A percentile compares a stretch with the other conserved stretches of the same genome.
These are phyloP conservation scores for Stachybotrys chlorohalonatus DNA, from an alignment of 2,329 filamentous ascomycete species.

Conservation along the genomic window DNA sequence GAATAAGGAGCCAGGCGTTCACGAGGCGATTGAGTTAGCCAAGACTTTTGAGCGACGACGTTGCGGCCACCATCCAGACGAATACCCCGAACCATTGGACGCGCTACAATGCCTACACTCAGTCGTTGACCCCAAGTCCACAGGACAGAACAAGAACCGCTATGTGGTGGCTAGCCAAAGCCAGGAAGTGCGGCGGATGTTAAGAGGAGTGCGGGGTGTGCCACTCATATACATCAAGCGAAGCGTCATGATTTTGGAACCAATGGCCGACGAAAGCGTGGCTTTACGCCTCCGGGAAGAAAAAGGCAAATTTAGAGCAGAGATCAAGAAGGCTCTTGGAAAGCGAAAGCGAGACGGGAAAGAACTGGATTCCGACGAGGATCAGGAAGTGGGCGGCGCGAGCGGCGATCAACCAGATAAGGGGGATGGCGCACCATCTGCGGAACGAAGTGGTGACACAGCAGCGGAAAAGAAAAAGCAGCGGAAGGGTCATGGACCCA, in stretches of 20 bases:
- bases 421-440: slow-evolving; percentile 3
- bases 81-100: slow-evolving; percentile 61
- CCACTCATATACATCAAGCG: slow-evolving; percentile 71
- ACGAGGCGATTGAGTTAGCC: slow-evolving; percentile 60
- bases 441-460: slow-evolving; percentile 1
- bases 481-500: slow-evolving; percentile 50
- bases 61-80: slow-evolving; percentile 67
- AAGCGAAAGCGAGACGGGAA: slow-evolving; percentile 44
- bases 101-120: slow-evolving; percentile 61
- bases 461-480: slow-evolving; percentile 38
- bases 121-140: slow-evolving; percentile 71
- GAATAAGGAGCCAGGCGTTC: slow-evolving; percentile 42
- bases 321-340: slow-evolving; percentile 44
- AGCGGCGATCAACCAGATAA: slow-evolving; percentile 10
- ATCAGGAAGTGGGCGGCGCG: slow-evolving; percentile 1
- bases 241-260: slow-evolving; percentile 63
- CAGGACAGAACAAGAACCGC: slow-evolving; percentile 64
- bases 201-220: slow-evolving; percentile 62
- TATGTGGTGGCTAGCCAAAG: slow-evolving; percentile 74
- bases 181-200: slow-evolving; percentile 48
- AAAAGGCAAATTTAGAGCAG: slow-evolving; percentile 63
- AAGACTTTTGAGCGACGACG: slow-evolving; percentile 68
- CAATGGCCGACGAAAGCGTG: slow-evolving; percentile 61
- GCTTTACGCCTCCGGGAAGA: slow-evolving; percentile 59
- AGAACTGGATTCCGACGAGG: slow-evolving; percentile 22